Evolutionary conservation across 148 eudicot species (phyloP), one percentile per base, ranked within the genome.

Genomic region (Salicornia ramosissima): DNA sequence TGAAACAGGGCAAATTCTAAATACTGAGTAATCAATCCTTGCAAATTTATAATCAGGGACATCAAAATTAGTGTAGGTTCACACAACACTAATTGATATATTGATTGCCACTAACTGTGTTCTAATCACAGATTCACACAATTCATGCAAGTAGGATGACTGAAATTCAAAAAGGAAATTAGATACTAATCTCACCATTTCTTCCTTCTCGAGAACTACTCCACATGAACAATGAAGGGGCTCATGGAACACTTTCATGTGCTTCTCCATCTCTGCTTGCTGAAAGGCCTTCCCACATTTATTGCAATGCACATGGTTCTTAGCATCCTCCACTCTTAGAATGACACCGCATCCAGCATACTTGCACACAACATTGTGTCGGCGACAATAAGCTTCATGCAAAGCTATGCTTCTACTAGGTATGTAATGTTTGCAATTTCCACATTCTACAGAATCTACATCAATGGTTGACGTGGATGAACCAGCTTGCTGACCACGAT

Each of bases 281-380:
- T 87, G 97, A 69, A 89, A 89, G 65, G 97, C 96, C 54, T 80
- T 83, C 40, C 96, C 91, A 71, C 97, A 92, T 80, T 81, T 83
- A 34, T 73, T 78, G 81, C 97, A 92, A 65, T 92, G 97, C 25
- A 87, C 83, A 73, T 92, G 97, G 71, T 83, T 87, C 66, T 85
- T 84, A 26, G 81, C 86, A 74, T 89, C 96, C 68, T 82, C 91
- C 50, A 75, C 69, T 75, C 96, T 81, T 28, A 92, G 86, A 65
- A 87, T 90, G 69, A 92, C 81, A 70, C 96, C 91, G 75, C 97
- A 92, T 59, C 93, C 91, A 64, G 75, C 67, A 81, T 89, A 86
- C 76, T 82, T 78, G 71, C 97, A 92, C 10, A 77, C 57, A 39
- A 87, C 73, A 81, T 92, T 92, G 80, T 92, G 93, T 46, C 97